Percentiles rank a stretch among this genome's conserved stretches.
Evolutionary conservation across 768 basidiomycete species (phyloP).

Genomic region (Leccinum pellstonianum): DNA sequence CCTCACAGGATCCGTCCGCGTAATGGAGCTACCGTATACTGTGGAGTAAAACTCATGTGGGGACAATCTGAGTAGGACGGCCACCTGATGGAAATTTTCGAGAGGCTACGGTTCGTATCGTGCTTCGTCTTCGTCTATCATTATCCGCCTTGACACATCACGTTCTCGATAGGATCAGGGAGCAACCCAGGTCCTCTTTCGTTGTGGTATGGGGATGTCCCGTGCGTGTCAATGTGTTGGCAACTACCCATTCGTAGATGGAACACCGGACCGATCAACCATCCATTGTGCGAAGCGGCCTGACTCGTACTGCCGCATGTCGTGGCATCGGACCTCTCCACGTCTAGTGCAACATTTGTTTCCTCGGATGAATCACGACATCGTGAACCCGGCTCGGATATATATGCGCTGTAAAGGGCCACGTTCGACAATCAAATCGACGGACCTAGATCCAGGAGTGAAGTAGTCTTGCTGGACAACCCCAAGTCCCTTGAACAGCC

Average conservation of each 20-base stretch:
- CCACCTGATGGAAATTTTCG: neutral
- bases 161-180: neutral
- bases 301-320: neutral
- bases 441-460: neutral
- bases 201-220: neutral
- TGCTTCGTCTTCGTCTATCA: neutral
- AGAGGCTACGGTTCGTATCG: neutral
- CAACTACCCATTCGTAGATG: neutral
- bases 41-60: neutral
- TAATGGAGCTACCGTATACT: neutral
- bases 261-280: neutral
- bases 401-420: neutral
- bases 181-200: neutral
- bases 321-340: neutral
- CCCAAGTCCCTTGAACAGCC: neutral
- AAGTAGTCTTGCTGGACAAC: neutral
- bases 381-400: neutral
- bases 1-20: slow-evolving; percentile 6
- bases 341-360: neutral
- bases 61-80: neutral
- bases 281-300: neutral
- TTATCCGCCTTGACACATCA: neutral
- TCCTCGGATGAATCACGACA: neutral
- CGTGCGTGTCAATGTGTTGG: neutral
- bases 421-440: neutral